Evolutionary conservation across 2,329 filamentous ascomycete genomes (phyloP), one percentile per base, ranked within the genome.

Genomic region (Graphilbum ipis-grandicollis): DNA sequence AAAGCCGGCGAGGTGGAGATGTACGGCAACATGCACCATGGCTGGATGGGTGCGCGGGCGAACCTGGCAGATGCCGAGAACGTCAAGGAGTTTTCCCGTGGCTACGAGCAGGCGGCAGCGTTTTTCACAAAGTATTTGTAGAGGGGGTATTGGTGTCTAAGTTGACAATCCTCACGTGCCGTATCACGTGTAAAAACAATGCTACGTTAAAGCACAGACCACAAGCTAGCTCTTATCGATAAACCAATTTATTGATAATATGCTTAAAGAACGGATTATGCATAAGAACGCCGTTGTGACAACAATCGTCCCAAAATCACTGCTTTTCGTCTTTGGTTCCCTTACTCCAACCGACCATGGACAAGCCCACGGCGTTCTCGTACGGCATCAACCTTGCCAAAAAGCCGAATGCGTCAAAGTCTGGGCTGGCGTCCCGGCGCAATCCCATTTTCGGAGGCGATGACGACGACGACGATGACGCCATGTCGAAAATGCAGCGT

Each of bases 361-460:
- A 32, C 33, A 28, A 37, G 14, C 39, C 42, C 9, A 37, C 39
- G 13, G 41, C 38, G 18, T 31, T 46, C 7, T 42, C 44, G 13
- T 41, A 39, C 30, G 44, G 46, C 14, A 26, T 59, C 10, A 56
- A 47, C 21, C 25, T 45, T 13, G 17, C 39, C 3, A 47, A 46
- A 19, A 34, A 36, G 21, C 21, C 21, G 1, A 75, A 75, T 35
- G 62, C 80, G 35, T 76, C 73, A 49, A 80, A 77, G 52, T 50
- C 62, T 2, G 56, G 55, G 38, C 54, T 56, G 41, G 55, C 62
- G 3, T 51, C 56, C 2, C 70, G 63, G 46, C 57, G 63, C 46
- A 74, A 67, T 48, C 57, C 65, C 1, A 62, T 72, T 43, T 74
- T 80, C 45, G 71, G 69, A 43, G 68, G 66, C 43, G 66, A 67